Conservation (phyloP, 2,329 filamentous ascomycete genomes). For the Aspergillus pseudotamarii region DNA sequence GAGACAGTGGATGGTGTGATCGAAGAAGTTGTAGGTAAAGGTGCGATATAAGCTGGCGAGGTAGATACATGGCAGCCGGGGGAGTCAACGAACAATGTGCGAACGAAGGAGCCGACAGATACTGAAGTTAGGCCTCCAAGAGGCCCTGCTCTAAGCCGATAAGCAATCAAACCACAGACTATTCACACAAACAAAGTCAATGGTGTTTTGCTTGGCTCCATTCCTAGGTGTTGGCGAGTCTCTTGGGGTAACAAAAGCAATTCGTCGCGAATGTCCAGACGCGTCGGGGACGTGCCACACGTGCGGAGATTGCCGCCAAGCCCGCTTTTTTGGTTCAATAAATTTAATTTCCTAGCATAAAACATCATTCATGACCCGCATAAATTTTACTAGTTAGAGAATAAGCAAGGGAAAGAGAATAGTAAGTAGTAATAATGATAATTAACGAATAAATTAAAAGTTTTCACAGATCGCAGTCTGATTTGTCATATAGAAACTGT, state of each 20-base stretch:
- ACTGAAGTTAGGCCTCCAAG: constrained; percentile 12
- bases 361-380: neutral
- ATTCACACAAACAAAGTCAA: neutral
- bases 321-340: constrained; percentile 2
- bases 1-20: constrained; percentile 84
- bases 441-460: neutral
- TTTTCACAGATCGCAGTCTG: neutral
- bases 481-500: neutral
- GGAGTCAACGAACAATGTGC: constrained; percentile 21
- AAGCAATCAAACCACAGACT: constrained; percentile 10
- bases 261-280: constrained; percentile 23
- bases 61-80: constrained; percentile 78
- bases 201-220: neutral
- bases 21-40: constrained; percentile 87
- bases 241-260: constrained; percentile 6
- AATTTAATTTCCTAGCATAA: neutral
- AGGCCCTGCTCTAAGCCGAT: constrained; percentile 20
- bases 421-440: neutral
- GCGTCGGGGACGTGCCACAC: constrained; percentile 22
- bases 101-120: constrained; percentile 11
- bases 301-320: constrained; percentile 26
- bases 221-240: neutral
- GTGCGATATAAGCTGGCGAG: constrained; percentile 82
- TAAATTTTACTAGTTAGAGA: neutral
- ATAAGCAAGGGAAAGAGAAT: neutral